These are phyloP conservation scores for Penicillium bovifimosum DNA, from an alignment of 495 filamentous ascomycete species.

Conservation along the genomic window DNA sequence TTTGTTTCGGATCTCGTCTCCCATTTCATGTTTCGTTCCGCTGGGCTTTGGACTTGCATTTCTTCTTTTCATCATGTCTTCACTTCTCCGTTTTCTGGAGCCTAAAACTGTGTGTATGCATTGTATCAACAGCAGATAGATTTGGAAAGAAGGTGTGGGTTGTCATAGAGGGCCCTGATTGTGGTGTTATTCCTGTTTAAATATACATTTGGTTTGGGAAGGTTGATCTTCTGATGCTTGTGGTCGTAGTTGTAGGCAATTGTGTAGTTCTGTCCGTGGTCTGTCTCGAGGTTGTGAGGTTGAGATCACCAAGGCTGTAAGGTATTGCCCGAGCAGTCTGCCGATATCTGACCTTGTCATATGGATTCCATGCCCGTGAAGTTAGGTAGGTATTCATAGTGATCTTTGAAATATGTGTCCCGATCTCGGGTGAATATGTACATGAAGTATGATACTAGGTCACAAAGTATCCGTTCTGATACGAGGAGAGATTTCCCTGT, in stretches of 20 bases:
- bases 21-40: not conserved
- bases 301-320: not conserved
- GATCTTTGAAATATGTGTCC: not conserved
- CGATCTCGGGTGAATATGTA: conserved; percentile 1
- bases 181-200: conserved; percentile 5
- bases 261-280: not conserved
- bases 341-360: not conserved
- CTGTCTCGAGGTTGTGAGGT: not conserved
- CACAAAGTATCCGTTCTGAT: conserved; percentile 2
- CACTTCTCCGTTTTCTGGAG: conserved; percentile 10
- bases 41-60: conserved; percentile 6
- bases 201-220: not conserved
- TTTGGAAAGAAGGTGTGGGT: conserved; percentile 18
- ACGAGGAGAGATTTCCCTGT: conserved; percentile 6
- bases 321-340: too few relatives aligned
- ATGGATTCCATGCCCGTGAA: not conserved
- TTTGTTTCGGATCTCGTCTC: conserved; percentile 7
- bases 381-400: not conserved
- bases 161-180: conserved; percentile 1
- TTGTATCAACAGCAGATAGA: conserved; percentile 40
- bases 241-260: not conserved
- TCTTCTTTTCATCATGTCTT: conserved; percentile 7
- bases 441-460: not conserved
- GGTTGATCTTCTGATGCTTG: not conserved
- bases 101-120: conserved; percentile 16